Conservation (phyloP, 83 land plant genomes). For the Diphasiastrum complanatum region DNA sequence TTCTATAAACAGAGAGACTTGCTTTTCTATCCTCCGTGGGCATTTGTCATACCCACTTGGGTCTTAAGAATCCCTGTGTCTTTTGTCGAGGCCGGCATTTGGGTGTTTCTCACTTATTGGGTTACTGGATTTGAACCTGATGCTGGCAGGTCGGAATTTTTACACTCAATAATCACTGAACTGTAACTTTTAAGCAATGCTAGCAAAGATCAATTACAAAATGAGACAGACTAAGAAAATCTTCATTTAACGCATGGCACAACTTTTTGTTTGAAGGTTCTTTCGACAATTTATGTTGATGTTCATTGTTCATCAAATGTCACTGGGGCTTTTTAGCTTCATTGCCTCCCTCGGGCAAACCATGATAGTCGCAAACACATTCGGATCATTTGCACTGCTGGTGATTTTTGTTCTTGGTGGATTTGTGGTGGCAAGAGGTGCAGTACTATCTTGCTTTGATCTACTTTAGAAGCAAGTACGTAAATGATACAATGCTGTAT, state of each 20-base stretch:
- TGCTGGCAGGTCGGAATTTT: conserved; percentile 11
- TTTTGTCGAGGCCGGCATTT: conserved; percentile 14
- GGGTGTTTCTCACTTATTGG: conserved; percentile 19
- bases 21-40: conserved; percentile 26
- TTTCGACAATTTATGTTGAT: conserved; percentile 23
- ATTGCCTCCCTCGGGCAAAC: conserved; percentile 69
- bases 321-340: conserved; percentile 48
- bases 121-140: conserved; percentile 28
- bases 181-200: too few species aligned
- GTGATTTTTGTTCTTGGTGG: conserved; percentile 83
- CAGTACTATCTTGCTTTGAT: neutral
- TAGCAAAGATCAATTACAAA: neutral
- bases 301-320: conserved; percentile 23
- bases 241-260: neutral
- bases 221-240: neutral
- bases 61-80: conserved; percentile 19
- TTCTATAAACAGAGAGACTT: conserved; percentile 29
- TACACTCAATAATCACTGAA: neutral
- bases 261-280: conserved; percentile 20
- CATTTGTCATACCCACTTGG: conserved; percentile 17
- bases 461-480: too few species aligned
- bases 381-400: conserved; percentile 84
- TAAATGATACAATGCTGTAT: too few species aligned
- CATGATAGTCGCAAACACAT: conserved; percentile 64
- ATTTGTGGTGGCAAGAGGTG: conserved; percentile 67